phyloP scores from a whole-genome alignment of 164 flowering plant genomes.

The Nymphaea thermarum region DNA sequence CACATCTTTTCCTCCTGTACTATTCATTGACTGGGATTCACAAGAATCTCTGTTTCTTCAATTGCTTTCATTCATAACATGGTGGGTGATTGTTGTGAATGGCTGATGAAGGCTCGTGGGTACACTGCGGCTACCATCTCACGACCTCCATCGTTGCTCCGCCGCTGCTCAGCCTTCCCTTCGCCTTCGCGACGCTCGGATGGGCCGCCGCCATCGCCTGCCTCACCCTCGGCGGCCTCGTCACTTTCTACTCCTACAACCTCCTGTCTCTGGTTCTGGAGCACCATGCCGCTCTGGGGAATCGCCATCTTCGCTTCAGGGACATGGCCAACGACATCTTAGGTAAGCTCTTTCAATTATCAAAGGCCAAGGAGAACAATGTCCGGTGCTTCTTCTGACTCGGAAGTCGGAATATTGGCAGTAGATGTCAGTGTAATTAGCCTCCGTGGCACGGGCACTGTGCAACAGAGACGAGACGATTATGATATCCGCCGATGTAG shows the following conservation, averaged over 20 bases:
- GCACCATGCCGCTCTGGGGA: conserved; percentile 63
- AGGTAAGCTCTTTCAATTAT: conserved; percentile 24
- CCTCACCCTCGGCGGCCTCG: conserved; percentile 45
- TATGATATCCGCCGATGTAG: too few species aligned
- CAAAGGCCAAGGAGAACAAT: not conserved
- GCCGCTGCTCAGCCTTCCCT: conserved; percentile 68
- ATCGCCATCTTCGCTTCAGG: conserved; percentile 68
- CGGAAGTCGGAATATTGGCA: too few species aligned
- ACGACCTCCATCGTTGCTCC: conserved; percentile 94
- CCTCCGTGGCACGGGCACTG: too few species aligned
- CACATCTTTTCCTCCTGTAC: not conserved
- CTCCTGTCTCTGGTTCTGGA: conserved; percentile 70
- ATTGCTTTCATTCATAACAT: not conserved
- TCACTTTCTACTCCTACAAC: conserved; percentile 85
- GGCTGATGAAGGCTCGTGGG: conserved; percentile 62
- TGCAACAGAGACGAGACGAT: too few species aligned
- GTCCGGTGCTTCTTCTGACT: too few species aligned
- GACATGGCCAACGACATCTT: conserved; percentile 80
- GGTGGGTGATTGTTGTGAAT: not conserved
- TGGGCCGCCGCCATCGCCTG: conserved; percentile 55
- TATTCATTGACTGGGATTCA: not conserved
- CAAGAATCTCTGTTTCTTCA: not conserved
- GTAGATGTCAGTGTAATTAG: too few species aligned
- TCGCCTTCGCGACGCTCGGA: conserved; percentile 62
- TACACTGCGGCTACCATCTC: conserved; percentile 82